Evolutionary conservation across 2,329 filamentous ascomycete genomes (phyloP).

Genomic region (Ramularia endophylla): DNA sequence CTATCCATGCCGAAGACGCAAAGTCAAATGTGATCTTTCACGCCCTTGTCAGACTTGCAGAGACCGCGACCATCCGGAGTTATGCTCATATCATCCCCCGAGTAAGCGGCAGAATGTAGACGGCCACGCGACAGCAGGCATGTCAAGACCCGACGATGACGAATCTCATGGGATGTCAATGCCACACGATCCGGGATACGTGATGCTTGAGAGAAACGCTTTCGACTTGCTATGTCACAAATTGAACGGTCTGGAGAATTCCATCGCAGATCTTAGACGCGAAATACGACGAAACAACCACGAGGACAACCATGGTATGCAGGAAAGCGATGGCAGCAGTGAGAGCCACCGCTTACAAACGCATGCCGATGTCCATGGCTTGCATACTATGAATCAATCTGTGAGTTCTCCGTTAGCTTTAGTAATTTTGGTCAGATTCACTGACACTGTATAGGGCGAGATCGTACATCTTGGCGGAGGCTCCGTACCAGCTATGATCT

Average conservation of each 20-base stretch:
- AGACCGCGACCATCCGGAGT: constrained; percentile 46
- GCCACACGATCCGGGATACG: constrained; percentile 14
- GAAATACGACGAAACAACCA: constrained; percentile 24
- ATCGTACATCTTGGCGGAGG: constrained; percentile 57
- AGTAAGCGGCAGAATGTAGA: constrained; percentile 32
- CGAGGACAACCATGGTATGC: constrained; percentile 10
- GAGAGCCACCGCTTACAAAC: constrained; percentile 15
- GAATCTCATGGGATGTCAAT: constrained; percentile 1
- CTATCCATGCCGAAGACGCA: constrained; percentile 36
- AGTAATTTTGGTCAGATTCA: not conserved
- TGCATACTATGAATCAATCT: constrained; percentile 53
- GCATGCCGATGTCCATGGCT: constrained; percentile 48
- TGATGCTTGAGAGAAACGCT: constrained; percentile 34
- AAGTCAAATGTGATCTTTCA: constrained; percentile 39
- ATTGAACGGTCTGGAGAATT: constrained; percentile 43
- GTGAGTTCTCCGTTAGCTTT: not conserved
- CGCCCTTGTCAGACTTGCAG: constrained; percentile 47
- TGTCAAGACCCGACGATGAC: constrained; percentile 17
- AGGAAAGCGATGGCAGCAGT: constrained; percentile 17
- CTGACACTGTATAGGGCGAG: constrained; percentile 44
- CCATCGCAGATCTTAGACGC: constrained; percentile 38
- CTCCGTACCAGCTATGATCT: constrained; percentile 57
- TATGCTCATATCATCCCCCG: constrained; percentile 39
- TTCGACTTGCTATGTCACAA: constrained; percentile 46
- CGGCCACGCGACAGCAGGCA: constrained; percentile 7